Conservation (phyloP, 805 yeast species). For the Teunomyces lycoperdinae region DNA sequence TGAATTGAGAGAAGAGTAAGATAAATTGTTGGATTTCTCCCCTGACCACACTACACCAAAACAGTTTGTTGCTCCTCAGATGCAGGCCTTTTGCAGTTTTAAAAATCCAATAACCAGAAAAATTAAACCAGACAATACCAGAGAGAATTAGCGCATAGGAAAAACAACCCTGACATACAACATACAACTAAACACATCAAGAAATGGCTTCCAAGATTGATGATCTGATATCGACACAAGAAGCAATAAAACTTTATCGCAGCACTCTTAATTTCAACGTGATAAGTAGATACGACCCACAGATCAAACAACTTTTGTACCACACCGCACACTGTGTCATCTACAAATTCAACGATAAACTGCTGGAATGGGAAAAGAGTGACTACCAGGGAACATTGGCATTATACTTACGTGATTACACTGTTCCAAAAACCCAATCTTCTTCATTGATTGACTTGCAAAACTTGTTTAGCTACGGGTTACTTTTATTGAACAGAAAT, state of each 20-base stretch:
- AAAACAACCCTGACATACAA: not conserved
- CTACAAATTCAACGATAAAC: constrained; percentile 56
- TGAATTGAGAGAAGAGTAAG: not conserved
- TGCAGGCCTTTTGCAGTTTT: not conserved
- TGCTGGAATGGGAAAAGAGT: constrained; percentile 66
- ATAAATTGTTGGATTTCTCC: not conserved
- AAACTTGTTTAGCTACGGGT: constrained; percentile 59
- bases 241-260: constrained; percentile 59
- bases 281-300: constrained; percentile 73
- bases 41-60: not conserved
- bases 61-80: not conserved
- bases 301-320: constrained; percentile 62
- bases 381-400: constrained; percentile 72
- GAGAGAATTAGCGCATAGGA: too few species aligned
- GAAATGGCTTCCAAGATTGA: not conserved
- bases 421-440: constrained; percentile 9
- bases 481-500: constrained; percentile 64
- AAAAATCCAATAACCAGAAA: not conserved
- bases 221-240: constrained; percentile 39
- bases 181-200: not conserved
- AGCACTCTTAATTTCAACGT: constrained; percentile 73
- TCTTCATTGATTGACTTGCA: constrained; percentile 31
- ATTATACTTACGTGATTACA: constrained; percentile 53
- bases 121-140: not conserved
- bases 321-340: constrained; percentile 71